A percentile compares a stretch with the other conserved stretches of the same genome.
Conservation (phyloP, 495 filamentous ascomycete genomes). For the Cryomyces antarcticus region DNA sequence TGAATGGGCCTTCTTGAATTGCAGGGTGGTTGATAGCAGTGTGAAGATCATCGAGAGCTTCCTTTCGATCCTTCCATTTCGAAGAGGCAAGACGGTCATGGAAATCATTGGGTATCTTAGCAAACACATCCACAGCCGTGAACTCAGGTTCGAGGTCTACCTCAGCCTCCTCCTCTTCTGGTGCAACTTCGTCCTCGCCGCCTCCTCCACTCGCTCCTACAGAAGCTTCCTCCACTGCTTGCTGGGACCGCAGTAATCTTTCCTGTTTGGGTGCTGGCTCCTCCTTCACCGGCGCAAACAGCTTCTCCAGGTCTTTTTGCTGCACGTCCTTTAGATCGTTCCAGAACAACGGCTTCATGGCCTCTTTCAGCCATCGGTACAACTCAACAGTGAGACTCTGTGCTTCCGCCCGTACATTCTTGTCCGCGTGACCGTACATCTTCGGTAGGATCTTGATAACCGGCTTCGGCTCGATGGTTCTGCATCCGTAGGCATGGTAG, state of each 20-base stretch:
- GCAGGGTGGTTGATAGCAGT: constrained; percentile 61
- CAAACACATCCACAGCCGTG: constrained; percentile 69
- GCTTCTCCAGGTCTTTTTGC: constrained; percentile 79
- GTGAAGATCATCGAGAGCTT: constrained; percentile 70
- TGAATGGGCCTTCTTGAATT: constrained; percentile 79
- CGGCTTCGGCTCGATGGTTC: constrained; percentile 88
- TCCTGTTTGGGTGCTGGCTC: constrained; percentile 81
- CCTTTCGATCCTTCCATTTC: constrained; percentile 98
- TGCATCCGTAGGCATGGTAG: constrained; percentile 85
- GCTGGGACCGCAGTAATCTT: constrained; percentile 69
- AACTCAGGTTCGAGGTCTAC: constrained; percentile 57
- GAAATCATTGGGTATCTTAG: constrained; percentile 68
- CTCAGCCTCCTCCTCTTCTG: constrained; percentile 45
- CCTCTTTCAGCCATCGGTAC: constrained; percentile 92
- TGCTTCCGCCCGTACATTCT: constrained; percentile 90
- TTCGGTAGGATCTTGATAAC: constrained; percentile 83
- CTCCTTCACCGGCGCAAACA: constrained; percentile 82
- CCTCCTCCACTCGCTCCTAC: constrained; percentile 34
- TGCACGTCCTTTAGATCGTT: constrained; percentile 87
- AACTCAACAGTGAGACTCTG: constrained; percentile 84
- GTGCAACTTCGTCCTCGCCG: constrained; percentile 23
- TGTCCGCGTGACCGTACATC: constrained; percentile 89
- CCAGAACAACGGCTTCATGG: constrained; percentile 98
- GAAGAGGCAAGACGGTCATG: constrained; percentile 63
- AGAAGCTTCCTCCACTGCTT: constrained; percentile 55